Percentiles rank a stretch among this genome's conserved stretches.
phyloP scores from a whole-genome alignment of 163 green algal genomes.

The Scenedesmus sp. region DNA sequence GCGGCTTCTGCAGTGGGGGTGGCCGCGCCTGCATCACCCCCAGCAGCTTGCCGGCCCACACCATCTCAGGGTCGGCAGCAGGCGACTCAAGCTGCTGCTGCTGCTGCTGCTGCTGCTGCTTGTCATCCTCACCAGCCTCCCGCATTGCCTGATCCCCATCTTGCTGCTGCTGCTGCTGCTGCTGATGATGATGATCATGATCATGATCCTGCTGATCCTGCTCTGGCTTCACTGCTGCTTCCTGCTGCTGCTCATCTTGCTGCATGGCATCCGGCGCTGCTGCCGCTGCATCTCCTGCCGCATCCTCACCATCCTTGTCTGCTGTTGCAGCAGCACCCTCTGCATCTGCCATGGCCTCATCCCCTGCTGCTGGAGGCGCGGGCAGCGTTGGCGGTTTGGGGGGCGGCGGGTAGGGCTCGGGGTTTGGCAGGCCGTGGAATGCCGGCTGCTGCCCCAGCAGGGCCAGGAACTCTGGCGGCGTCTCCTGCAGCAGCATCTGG shows the following conservation, averaged over 20 bases:
- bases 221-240: background rate
- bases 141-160: background rate
- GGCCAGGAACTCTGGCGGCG: constrained; percentile 74
- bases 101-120: constrained; percentile 22
- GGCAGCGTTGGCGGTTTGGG: constrained; percentile 31
- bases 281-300: background rate
- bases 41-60: constrained; percentile 34
- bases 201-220: no score
- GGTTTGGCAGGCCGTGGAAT: constrained; percentile 60
- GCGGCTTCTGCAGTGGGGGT: constrained; percentile 24
- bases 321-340: constrained; percentile 10
- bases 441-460: constrained; percentile 77
- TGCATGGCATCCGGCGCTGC: constrained; percentile 13
- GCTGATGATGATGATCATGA: no score
- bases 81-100: background rate
- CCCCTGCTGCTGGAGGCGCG: background rate
- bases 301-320: background rate
- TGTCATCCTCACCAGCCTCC: background rate
- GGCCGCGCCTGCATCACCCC: constrained; percentile 28
- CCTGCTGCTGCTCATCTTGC: constrained; percentile 24
- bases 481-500: constrained; percentile 59
- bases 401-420: constrained; percentile 48
- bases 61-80: constrained; percentile 22
- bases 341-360: constrained; percentile 25
- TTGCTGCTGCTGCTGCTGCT: constrained; percentile 12